Evolutionary conservation across 768 basidiomycete species (phyloP).

Genomic region (Xanthoconium stramineum): DNA sequence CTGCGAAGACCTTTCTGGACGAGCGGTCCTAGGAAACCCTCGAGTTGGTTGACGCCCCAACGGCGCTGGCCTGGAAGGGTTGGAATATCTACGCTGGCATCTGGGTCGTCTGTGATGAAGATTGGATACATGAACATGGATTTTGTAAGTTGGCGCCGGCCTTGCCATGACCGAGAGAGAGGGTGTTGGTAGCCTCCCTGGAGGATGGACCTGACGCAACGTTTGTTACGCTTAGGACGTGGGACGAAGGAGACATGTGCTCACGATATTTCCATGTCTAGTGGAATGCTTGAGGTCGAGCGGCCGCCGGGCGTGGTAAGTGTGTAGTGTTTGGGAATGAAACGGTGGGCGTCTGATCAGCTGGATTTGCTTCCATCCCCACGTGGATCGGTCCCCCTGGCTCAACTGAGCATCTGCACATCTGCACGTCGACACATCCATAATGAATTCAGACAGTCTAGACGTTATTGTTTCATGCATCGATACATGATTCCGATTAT

Average conservation of each 20-base stretch:
- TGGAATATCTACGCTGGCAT: constrained; percentile 74
- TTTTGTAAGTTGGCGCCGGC: constrained; percentile 73
- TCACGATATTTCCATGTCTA: constrained; percentile 46
- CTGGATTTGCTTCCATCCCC: background rate
- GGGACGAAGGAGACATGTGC: constrained; percentile 8
- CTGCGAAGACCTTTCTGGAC: constrained; percentile 87
- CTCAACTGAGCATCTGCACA: too few species aligned
- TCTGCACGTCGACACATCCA: too few species aligned
- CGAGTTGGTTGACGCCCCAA: constrained; percentile 95
- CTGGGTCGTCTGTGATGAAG: constrained; percentile 93
- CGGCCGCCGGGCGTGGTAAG: too few species aligned
- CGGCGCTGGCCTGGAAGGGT: constrained; percentile 83
- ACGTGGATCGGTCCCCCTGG: background rate
- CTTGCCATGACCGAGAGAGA: constrained; percentile 84
- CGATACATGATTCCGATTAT: too few species aligned
- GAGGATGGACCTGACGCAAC: constrained; percentile 57
- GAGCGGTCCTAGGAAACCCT: constrained; percentile 81
- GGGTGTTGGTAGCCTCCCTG: constrained; percentile 96
- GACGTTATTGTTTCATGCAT: too few species aligned
- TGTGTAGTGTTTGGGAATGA: background rate
- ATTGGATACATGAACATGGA: constrained; percentile 99
- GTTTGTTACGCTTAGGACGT: constrained; percentile 1
- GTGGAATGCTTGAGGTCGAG: background rate
- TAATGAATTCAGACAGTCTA: too few species aligned
- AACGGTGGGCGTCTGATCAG: background rate